Conservation (phyloP, 148 eudicot species). For the Nepenthes gracilis region DNA sequence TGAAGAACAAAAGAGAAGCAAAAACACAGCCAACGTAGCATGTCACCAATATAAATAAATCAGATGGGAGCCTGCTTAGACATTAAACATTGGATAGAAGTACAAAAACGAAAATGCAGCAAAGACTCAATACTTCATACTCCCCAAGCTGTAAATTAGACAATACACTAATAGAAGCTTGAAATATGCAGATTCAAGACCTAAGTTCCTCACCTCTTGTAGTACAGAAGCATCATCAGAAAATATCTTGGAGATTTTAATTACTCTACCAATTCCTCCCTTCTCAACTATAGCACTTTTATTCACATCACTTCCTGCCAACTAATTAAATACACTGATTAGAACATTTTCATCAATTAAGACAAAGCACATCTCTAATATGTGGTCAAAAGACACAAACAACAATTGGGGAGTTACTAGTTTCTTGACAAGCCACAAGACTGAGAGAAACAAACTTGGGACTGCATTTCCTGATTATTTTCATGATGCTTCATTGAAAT, state of each 20-base stretch:
- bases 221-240: slow-evolving; percentile 72
- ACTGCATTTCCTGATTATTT: no score
- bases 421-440: no score
- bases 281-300: slow-evolving; percentile 72
- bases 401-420: no score
- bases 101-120: no score
- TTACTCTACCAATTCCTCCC: slow-evolving; percentile 70
- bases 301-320: slow-evolving; percentile 94
- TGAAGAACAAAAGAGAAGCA: neutral
- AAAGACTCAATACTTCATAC: no score
- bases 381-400: no score
- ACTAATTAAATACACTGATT: slow-evolving; percentile 26
- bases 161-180: no score
- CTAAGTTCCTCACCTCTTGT: slow-evolving; percentile 60
- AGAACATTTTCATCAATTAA: neutral
- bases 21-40: neutral
- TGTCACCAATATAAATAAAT: neutral
- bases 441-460: no score
- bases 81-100: neutral
- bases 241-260: slow-evolving; percentile 58
- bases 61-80: neutral
- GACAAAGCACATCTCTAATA: no score
- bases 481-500: no score
- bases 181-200: neutral
- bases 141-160: no score